phyloP scores from a whole-genome alignment of 2,329 filamentous ascomycete genomes.

The Aureobasidium sp. region DNA sequence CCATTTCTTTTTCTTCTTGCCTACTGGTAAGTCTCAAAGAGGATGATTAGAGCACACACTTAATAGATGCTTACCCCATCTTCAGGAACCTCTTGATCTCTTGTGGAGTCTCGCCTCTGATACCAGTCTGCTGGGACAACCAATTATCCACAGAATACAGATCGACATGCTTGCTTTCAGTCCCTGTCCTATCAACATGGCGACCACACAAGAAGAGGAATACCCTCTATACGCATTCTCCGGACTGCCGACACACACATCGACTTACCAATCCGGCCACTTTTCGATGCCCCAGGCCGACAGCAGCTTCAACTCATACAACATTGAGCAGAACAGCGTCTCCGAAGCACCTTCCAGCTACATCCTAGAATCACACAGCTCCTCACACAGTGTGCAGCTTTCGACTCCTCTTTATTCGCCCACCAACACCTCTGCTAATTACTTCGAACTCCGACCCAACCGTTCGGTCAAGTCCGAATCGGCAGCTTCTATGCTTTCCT shows the following conservation, averaged over 20 bases:
- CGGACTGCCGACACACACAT: neutral
- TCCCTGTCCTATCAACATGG: neutral
- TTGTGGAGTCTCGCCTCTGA: neutral
- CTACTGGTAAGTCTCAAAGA: neutral
- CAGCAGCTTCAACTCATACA: neutral
- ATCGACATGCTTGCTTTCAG: conserved; percentile 12
- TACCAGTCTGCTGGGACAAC: neutral
- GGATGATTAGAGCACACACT: neutral
- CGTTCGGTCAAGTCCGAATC: conserved; percentile 46
- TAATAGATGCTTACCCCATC: conserved; percentile 5
- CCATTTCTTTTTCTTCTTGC: conserved; percentile 4
- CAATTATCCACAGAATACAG: neutral
- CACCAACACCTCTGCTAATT: conserved; percentile 37
- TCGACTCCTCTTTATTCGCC: conserved; percentile 38
- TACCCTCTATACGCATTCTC: conserved; percentile 9
- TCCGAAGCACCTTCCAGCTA: neutral
- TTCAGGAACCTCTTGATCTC: neutral
- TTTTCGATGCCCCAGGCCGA: neutral
- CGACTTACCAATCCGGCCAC: neutral
- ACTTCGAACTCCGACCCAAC: conserved; percentile 40
- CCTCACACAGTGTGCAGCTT: neutral
- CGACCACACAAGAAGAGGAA: neutral
- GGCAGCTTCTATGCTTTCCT: conserved; percentile 45
- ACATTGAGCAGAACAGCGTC: neutral
- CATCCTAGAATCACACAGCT: conserved; percentile 4